These are phyloP conservation scores for Hypoxylon sp. DNA, from an alignment of 2,329 filamentous ascomycete genomes.

Conservation along the genomic window DNA sequence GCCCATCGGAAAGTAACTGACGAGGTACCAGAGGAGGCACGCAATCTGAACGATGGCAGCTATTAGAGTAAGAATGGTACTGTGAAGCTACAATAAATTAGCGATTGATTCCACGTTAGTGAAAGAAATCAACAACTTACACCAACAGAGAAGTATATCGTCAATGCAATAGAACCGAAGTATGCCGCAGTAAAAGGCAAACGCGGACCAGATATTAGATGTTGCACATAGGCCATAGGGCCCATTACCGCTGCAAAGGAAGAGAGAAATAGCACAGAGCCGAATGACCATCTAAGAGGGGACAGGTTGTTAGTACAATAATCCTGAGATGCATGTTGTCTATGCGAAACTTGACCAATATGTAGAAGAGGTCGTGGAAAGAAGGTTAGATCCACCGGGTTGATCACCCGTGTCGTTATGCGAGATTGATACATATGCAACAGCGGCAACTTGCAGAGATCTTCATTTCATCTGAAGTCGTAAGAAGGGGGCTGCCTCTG, in stretches of 20 bases:
- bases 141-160: conserved; percentile 91
- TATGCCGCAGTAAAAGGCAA: conserved; percentile 95
- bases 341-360: conserved; percentile 18
- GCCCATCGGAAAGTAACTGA: conserved; percentile 99
- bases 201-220: conserved; percentile 86
- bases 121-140: conserved; percentile 70
- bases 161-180: conserved; percentile 92
- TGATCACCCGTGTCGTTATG: conserved; percentile 48
- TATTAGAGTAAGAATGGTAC: conserved; percentile 86
- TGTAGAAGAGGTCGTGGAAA: conserved; percentile 40
- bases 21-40: conserved; percentile 90
- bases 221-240: conserved; percentile 83
- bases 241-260: conserved; percentile 98
- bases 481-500: conserved; percentile 28
- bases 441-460: conserved; percentile 52
- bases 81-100: conserved; percentile 76
- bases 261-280: conserved; percentile 88
- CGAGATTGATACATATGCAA: conserved; percentile 53
- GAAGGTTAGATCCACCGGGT: conserved; percentile 46
- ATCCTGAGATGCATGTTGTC: conserved; percentile 20
- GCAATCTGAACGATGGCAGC: conserved; percentile 87
- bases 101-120: conserved; percentile 14
- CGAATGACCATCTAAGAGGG: conserved; percentile 87
- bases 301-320: conserved; percentile 52
- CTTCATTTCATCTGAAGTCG: conserved; percentile 40